Evolutionary conservation across 2,329 filamentous ascomycete genomes (phyloP), one percentile per base, ranked within the genome.

Genomic region (Aureobasidium sp.): DNA sequence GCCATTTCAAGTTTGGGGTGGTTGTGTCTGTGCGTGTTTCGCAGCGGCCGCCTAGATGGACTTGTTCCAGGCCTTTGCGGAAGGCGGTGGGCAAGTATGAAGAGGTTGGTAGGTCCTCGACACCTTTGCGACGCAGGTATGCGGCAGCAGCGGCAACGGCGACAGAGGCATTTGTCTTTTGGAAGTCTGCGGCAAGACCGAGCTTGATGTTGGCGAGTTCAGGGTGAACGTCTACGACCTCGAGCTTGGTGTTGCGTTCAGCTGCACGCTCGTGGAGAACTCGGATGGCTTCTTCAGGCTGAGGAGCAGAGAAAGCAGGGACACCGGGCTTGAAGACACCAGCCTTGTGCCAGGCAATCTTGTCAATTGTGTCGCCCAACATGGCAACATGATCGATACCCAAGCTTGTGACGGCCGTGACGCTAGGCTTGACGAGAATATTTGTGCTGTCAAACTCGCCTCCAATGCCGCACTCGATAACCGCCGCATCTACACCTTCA

Each of bases 391-490:
- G 92, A 68, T 97, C 92, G 63, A 96, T 88, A 3, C 90, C 91
- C 47, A 97, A 74, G 69, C 87, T 91, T 25, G 91, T 87, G 41
- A 97, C 86, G 0, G 88, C 89, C 1, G 86, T 83, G 1, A 86
- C 87, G 7, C 83, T 86, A 1, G 91, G 88, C 13, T 83, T 80
- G 11, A 81, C 78, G 6, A 99, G 75, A 27, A 97, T 83, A 70
- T 97, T 97, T 10, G 94, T 99, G 32, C 89, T 88, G 70, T 97
- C 93, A 69, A 91, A 91, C 75, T 96, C 90, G 53, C 92, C 94
- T 16, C 94, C 94, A 65, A 97, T 95, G 0, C 94, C 94, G 69
- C 91, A 96, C 75, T 99, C 94, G 37, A 97, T 82, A 10, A 97
- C 85, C 0, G 91, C 92, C 21, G 85, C 85, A 65, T 86, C 81